These are phyloP conservation scores for Wickerhamomyces rabaulensis DNA, from an alignment of 805 yeast species.

Conservation along the genomic window DNA sequence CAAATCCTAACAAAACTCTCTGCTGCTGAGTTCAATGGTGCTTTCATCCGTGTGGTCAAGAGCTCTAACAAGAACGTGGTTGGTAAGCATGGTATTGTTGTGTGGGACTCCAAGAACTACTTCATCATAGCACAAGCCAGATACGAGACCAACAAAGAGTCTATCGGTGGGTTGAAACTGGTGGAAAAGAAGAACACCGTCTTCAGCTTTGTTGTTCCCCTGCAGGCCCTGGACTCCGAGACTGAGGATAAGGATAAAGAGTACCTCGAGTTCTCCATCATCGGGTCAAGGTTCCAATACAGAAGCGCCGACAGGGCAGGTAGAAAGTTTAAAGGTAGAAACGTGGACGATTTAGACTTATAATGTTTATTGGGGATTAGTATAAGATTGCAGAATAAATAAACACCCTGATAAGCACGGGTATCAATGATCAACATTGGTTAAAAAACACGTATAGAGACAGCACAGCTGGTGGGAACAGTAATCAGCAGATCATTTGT, in stretches of 20 bases:
- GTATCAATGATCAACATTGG: background rate
- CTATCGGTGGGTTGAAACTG: conserved; percentile 60
- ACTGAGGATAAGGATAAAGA: conserved; percentile 29
- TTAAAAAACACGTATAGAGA: background rate
- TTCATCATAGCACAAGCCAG: conserved; percentile 46
- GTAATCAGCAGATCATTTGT: background rate
- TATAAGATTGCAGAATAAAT: background rate
- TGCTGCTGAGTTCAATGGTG: conserved; percentile 78
- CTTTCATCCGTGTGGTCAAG: conserved; percentile 52
- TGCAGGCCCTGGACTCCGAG: conserved; percentile 12
- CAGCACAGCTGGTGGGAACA: background rate
- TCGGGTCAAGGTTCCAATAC: conserved; percentile 76
- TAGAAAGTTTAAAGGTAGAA: conserved; percentile 77
- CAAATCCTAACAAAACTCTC: conserved; percentile 52
- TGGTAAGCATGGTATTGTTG: conserved; percentile 68
- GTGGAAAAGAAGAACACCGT: conserved; percentile 64
- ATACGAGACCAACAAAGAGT: conserved; percentile 24
- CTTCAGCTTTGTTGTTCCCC: conserved; percentile 48
- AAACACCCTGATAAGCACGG: background rate
- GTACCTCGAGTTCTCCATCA: conserved; percentile 51
- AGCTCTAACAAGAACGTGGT: conserved; percentile 51
- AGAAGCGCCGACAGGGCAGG: conserved; percentile 78
- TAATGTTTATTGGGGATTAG: background rate
- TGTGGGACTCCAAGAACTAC: conserved; percentile 77
- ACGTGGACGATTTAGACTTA: conserved; percentile 48